phyloP scores from a whole-genome alignment of 176 grass and related monocot species.

The Carex pumila region DNA sequence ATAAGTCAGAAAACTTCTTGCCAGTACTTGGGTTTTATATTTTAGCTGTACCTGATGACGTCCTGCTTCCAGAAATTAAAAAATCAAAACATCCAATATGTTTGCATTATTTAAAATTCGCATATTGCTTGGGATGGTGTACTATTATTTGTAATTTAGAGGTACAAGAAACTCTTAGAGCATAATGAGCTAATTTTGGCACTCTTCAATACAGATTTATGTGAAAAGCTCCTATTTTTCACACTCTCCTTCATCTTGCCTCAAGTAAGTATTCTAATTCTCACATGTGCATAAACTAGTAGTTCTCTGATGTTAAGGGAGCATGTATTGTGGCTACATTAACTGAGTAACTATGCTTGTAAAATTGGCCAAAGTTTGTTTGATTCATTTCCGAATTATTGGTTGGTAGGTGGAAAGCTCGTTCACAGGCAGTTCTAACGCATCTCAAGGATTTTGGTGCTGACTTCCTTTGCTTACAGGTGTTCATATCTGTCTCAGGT shows the following conservation, averaged over 20 bases:
- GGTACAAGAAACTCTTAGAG: background rate
- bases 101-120: background rate
- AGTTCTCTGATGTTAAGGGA: background rate
- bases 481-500: slow-evolving; percentile 3
- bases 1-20: background rate
- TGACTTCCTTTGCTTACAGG: slow-evolving; percentile 89
- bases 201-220: slow-evolving; percentile 48
- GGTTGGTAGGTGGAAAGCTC: slow-evolving; percentile 77
- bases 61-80: background rate
- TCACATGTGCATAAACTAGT: background rate
- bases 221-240: slow-evolving; percentile 82
- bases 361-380: background rate
- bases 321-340: background rate
- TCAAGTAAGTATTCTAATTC: slow-evolving; percentile 62
- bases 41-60: background rate
- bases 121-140: background rate
- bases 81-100: background rate
- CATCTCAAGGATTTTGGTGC: slow-evolving; percentile 68
- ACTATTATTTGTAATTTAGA: background rate
- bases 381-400: slow-evolving; percentile 23
- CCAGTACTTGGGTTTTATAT: background rate
- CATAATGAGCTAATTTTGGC: background rate
- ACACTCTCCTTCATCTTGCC: slow-evolving; percentile 77
- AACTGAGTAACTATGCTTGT: background rate
- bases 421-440: slow-evolving; percentile 67